Evolutionary conservation across 768 basidiomycete species (phyloP).

Genomic region (Amanita brunnescens): DNA sequence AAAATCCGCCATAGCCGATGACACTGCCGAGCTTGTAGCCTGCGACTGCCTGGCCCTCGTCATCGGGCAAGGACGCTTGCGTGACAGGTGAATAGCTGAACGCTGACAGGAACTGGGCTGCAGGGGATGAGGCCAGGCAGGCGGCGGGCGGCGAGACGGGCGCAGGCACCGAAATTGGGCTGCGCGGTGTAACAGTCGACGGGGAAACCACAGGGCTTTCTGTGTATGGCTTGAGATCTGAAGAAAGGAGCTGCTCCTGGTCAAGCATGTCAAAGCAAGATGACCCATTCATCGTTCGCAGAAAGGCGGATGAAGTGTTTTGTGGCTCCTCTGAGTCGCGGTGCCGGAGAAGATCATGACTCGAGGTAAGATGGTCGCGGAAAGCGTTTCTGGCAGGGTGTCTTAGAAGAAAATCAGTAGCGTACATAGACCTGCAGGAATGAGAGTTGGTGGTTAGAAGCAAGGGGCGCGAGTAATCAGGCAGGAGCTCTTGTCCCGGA

Average conservation of each 20-base stretch:
- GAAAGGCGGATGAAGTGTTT: background rate
- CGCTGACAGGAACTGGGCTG: constrained; percentile 64
- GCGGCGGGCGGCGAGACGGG: background rate
- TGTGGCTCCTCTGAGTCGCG: constrained; percentile 7
- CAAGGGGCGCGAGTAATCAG: background rate
- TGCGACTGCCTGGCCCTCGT: constrained; percentile 56
- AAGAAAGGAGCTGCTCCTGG: constrained; percentile 17
- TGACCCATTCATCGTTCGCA: constrained; percentile 1
- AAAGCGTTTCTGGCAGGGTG: constrained; percentile 8
- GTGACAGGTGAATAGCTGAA: constrained; percentile 38
- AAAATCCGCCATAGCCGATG: constrained; percentile 77
- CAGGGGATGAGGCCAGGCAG: constrained; percentile 43
- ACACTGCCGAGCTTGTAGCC: constrained; percentile 71
- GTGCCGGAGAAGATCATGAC: constrained; percentile 3
- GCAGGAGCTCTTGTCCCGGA: background rate
- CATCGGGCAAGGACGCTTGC: constrained; percentile 39
- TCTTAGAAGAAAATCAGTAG: constrained; percentile 13
- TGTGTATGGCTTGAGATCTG: constrained; percentile 10
- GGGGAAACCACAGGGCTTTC: constrained; percentile 5
- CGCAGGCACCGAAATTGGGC: constrained; percentile 9
- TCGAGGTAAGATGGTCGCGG: constrained; percentile 8
- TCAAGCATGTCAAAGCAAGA: constrained; percentile 12
- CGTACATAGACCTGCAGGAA: constrained; percentile 18
- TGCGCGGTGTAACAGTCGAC: constrained; percentile 24
- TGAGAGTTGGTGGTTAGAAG: constrained; percentile 9